phyloP scores from a whole-genome alignment of 176 grass and related monocot genomes.

The Elaeis guineensis region DNA sequence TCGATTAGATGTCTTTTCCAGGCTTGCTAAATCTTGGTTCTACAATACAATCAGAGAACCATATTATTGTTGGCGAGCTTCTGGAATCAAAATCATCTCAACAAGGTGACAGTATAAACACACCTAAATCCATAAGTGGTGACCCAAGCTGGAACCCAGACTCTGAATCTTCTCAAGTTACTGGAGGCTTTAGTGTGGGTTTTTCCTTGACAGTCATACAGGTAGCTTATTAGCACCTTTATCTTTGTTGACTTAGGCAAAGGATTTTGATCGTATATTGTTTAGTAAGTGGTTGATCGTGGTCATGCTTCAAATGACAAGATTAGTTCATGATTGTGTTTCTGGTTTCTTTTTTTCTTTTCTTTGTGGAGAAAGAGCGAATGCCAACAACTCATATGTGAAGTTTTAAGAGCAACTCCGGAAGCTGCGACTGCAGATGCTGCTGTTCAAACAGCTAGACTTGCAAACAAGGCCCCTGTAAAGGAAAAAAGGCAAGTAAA shows the following conservation, averaged over 20 bases:
- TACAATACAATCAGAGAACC: constrained; percentile 54
- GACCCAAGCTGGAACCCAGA: constrained; percentile 71
- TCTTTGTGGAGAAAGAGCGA: constrained; percentile 59
- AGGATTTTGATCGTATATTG: no score
- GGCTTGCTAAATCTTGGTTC: not conserved
- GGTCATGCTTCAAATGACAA: not conserved
- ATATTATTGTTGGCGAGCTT: constrained; percentile 86
- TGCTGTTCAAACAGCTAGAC: constrained; percentile 91
- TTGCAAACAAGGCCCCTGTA: constrained; percentile 82
- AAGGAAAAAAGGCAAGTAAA: constrained; percentile 89
- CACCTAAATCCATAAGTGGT: constrained; percentile 41
- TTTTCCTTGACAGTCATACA: constrained; percentile 88
- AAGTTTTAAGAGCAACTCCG: constrained; percentile 94
- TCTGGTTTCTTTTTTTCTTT: constrained; percentile 15
- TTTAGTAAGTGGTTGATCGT: no score
- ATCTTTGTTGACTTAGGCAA: no score
- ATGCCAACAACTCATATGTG: constrained; percentile 96
- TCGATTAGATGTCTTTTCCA: not conserved
- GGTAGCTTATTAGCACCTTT: constrained; percentile 26
- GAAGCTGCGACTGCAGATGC: constrained; percentile 97
- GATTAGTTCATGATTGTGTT: not conserved
- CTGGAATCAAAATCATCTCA: constrained; percentile 76
- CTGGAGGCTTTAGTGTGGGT: constrained; percentile 82
- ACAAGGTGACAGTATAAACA: constrained; percentile 50
- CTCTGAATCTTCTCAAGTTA: constrained; percentile 84